Conservation (phyloP, 2,329 filamentous ascomycete species). For the Botrytis hyacinthi region DNA sequence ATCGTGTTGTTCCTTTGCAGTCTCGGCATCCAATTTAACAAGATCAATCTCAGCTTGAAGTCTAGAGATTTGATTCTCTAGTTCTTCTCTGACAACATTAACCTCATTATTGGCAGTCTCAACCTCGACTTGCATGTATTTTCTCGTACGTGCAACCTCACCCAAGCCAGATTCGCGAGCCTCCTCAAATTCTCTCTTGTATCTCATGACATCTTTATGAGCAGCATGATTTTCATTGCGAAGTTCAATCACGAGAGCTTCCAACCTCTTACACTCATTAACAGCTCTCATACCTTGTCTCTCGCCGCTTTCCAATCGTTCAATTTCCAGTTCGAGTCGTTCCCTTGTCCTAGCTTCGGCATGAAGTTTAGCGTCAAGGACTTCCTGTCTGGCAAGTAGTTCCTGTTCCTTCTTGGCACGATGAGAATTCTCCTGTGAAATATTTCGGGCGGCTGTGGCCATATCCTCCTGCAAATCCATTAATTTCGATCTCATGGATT, state of each 20-base stretch:
- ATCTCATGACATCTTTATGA: slow-evolving; percentile 44
- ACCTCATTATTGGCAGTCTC: slow-evolving; percentile 83
- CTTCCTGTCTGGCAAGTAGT: slow-evolving; percentile 73
- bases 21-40: slow-evolving; percentile 75
- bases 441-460: slow-evolving; percentile 71
- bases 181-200: slow-evolving; percentile 80
- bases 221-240: slow-evolving; percentile 65
- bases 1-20: slow-evolving; percentile 75
- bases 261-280: slow-evolving; percentile 60
- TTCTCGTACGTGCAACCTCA: slow-evolving; percentile 78
- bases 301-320: slow-evolving; percentile 62
- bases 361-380: slow-evolving; percentile 73
- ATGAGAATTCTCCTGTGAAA: slow-evolving; percentile 77
- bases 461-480: slow-evolving; percentile 86
- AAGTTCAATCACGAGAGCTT: slow-evolving; percentile 53
- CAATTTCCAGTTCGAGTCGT: slow-evolving; percentile 64
- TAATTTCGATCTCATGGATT: slow-evolving; percentile 81
- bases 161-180: slow-evolving; percentile 74
- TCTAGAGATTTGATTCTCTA: slow-evolving; percentile 74
- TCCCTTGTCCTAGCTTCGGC: slow-evolving; percentile 70
- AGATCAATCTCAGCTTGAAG: slow-evolving; percentile 75
- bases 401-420: slow-evolving; percentile 79
- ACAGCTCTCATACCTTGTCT: slow-evolving; percentile 63
- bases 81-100: slow-evolving; percentile 75
- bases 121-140: slow-evolving; percentile 76